phyloP scores from a whole-genome alignment of 202 grass and related monocot species.

The Zoysia matrella region DNA sequence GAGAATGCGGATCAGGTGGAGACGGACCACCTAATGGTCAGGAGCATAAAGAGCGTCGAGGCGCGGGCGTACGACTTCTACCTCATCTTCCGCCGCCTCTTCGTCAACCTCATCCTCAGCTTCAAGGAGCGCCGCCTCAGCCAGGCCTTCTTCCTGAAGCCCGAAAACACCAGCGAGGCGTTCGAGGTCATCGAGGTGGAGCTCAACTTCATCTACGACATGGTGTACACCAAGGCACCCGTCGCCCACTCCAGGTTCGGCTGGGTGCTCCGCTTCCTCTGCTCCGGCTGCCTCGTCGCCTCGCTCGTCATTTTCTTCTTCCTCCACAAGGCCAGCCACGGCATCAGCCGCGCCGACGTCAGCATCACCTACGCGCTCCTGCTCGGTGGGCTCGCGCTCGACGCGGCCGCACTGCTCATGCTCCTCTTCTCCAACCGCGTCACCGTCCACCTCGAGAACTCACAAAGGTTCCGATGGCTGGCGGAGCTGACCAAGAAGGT shows the following conservation, averaged over 20 bases:
- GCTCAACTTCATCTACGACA: constrained; percentile 66
- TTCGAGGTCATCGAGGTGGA: constrained; percentile 62
- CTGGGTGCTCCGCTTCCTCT: constrained; percentile 16
- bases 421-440: constrained; percentile 41
- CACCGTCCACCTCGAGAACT: not conserved
- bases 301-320: constrained; percentile 13
- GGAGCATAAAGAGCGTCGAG: not conserved
- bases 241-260: not conserved
- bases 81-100: constrained; percentile 39
- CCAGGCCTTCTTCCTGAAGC: constrained; percentile 39
- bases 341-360: constrained; percentile 1
- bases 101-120: constrained; percentile 58
- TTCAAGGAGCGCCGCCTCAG: constrained; percentile 44
- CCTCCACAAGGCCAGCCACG: not conserved
- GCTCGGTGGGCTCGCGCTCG: constrained; percentile 48
- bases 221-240: constrained; percentile 57
- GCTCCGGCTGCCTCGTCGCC: constrained; percentile 8
- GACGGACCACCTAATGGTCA: fast-evolving
- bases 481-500: fast-evolving
- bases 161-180: not conserved
- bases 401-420: constrained; percentile 25
- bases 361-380: constrained; percentile 56
- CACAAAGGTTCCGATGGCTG: not conserved
- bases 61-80: constrained; percentile 23
- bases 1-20: not conserved